Evolutionary conservation across 371 early-diverging fungal species (phyloP).

Genomic region (Lichtheimia hyalospora): DNA sequence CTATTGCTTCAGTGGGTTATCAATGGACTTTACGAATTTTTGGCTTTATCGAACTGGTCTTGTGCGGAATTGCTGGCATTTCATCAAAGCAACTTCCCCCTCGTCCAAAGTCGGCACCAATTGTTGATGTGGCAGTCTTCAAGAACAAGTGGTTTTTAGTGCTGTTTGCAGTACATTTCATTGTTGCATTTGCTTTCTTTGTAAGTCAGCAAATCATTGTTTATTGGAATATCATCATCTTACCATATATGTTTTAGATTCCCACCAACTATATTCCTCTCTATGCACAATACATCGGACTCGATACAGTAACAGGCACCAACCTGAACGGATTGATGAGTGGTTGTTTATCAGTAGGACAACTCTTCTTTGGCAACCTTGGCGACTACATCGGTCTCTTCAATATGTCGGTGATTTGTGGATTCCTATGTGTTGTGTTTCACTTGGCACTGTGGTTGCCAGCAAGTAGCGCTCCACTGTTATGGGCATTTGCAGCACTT

Average conservation of each 20-base stretch:
- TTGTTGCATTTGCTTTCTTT: slow-evolving; percentile 34
- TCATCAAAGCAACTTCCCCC: slow-evolving; percentile 8
- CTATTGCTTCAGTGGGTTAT: slow-evolving; percentile 51
- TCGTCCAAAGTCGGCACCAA: slow-evolving; percentile 24
- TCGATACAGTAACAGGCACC: slow-evolving; percentile 32
- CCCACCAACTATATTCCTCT: slow-evolving; percentile 17
- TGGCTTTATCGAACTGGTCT: slow-evolving; percentile 47
- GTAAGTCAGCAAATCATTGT: slow-evolving; percentile 12
- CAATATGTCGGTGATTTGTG: slow-evolving; percentile 51
- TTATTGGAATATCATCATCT: neutral
- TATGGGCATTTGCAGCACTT: slow-evolving; percentile 40
- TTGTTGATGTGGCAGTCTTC: slow-evolving; percentile 32
- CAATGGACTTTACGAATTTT: slow-evolving; percentile 61
- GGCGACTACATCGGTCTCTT: slow-evolving; percentile 55
- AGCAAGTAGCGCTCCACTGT: slow-evolving; percentile 34
- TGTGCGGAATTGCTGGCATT: slow-evolving; percentile 8
- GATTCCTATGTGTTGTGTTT: slow-evolving; percentile 39
- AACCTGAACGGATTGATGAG: slow-evolving; percentile 48
- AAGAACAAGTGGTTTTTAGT: slow-evolving; percentile 23
- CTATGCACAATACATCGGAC: slow-evolving; percentile 28
- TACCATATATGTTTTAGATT: neutral
- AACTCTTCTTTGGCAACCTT: slow-evolving; percentile 36
- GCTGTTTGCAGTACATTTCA: slow-evolving; percentile 28
- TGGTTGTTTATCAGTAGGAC: slow-evolving; percentile 25
- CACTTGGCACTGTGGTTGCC: slow-evolving; percentile 41